Evolutionary conservation across 805 yeast genomes (phyloP), one percentile per base, ranked within the genome.

Genomic region (Nakazawaea laoshanensis): DNA sequence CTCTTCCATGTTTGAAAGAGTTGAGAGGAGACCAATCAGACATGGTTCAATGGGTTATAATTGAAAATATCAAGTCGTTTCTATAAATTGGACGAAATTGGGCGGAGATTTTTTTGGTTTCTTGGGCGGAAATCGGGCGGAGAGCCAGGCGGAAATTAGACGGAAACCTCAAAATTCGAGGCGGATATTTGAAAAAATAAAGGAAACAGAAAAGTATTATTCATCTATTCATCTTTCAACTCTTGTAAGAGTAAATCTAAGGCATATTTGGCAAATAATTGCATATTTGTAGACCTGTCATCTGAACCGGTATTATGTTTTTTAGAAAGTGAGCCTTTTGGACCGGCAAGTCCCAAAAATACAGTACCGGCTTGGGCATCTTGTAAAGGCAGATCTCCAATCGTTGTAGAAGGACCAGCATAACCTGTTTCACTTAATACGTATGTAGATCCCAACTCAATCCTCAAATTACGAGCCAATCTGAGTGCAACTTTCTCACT

Each of bases 351-450:
- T 1, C 87, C 94, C 29, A 84, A 50, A 47, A 65, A 85, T 0
- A 79, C 89, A 1, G 75, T 69, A 4, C 95, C 95, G 2, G 74
- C 65, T 24, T 59, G 61, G 9, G 50, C 50, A 51, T 31, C 24
- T 22, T 40, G 35, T 5, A 6, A 5, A 5, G 8, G 11, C 11
- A 12, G 16, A 17, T 41, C 48, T 33, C 64, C 55, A 46, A 52
- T 75, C 50, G 54, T 65, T 27, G 53, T 57, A 7, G 63, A 59
- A 2, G 94, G 92, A 2, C 94, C 94, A 0, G 95, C 94, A 63
- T 81, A 79, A 1, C 95, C 95, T 1, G 92, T 78, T 52, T 85
- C 95, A 1, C 88, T 77, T 13, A 85, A 61, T 4, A 84, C 86
- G 54, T 76, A 85, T 0, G 88, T 81, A 3, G 87, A 76, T 1